Conservation (phyloP, 495 filamentous ascomycete species). For the Aspergillus sparsus region DNA sequence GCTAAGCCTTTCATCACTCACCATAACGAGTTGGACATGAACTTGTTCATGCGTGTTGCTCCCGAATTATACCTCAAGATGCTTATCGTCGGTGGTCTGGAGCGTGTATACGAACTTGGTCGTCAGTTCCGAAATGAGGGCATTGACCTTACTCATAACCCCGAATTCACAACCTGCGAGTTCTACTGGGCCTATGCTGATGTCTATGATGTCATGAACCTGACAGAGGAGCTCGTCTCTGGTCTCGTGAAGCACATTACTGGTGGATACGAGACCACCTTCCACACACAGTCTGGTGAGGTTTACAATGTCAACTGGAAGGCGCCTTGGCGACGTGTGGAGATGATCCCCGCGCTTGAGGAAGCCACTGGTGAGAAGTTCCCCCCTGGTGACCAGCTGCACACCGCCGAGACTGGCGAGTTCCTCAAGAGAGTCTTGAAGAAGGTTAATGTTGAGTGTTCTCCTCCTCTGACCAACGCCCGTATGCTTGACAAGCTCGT, state of each 20-base stretch:
- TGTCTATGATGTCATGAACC: conserved; percentile 86
- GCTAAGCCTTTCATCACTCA: conserved; percentile 94
- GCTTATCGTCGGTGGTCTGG: conserved; percentile 89
- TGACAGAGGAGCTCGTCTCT: conserved; percentile 93
- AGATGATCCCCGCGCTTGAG: conserved; percentile 97
- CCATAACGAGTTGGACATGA: conserved; percentile 91
- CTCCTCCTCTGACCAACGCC: conserved; percentile 89
- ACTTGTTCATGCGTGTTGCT: conserved; percentile 91
- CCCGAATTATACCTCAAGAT: conserved; percentile 96
- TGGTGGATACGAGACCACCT: conserved; percentile 80
- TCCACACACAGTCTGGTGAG: conserved; percentile 79
- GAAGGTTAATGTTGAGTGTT: conserved; percentile 88
- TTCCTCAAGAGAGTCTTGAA: conserved; percentile 83
- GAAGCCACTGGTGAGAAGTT: conserved; percentile 89
- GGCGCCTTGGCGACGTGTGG: conserved; percentile 86
- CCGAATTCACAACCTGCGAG: conserved; percentile 96
- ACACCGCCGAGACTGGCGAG: conserved; percentile 81
- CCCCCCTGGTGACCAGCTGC: conserved; percentile 82
- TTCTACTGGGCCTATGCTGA: conserved; percentile 97
- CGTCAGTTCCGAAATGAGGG: conserved; percentile 93
- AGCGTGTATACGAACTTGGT: conserved; percentile 91
- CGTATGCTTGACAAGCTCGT: conserved; percentile 97
- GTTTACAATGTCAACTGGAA: conserved; percentile 92
- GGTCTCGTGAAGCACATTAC: conserved; percentile 88
- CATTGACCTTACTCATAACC: conserved; percentile 96